phyloP scores from a whole-genome alignment of 2,329 filamentous ascomycete species.

The Graphilbum fragrans region DNA sequence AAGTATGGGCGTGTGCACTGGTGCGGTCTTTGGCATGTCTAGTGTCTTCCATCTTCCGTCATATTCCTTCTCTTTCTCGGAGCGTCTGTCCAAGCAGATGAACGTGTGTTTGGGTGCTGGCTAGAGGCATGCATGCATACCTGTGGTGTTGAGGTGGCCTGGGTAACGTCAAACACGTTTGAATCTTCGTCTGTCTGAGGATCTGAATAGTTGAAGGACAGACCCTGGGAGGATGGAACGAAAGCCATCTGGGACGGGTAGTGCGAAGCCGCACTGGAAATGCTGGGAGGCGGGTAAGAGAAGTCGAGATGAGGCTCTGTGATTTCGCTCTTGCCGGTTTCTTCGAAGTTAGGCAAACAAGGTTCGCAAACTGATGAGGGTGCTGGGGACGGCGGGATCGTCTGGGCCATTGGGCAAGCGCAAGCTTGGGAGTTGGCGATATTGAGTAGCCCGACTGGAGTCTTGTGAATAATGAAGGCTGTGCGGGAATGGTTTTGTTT shows the following conservation, averaged over 20 bases:
- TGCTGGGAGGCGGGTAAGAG: conserved; percentile 25
- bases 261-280: conserved; percentile 14
- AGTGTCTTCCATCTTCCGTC: too few species aligned
- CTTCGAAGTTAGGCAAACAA: conserved; percentile 28
- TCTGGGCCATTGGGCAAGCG: conserved; percentile 21
- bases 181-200: conserved; percentile 1
- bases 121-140: conserved; percentile 3
- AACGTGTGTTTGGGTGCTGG: too few species aligned
- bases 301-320: conserved; percentile 23
- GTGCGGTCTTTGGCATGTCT: too few species aligned
- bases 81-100: too few species aligned
- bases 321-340: conserved; percentile 31
- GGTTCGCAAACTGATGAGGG: conserved; percentile 23
- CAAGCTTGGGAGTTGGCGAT: neutral
- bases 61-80: too few species aligned
- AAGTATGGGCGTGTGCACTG: neutral
- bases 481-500: too few species aligned
- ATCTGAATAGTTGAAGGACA: conserved; percentile 9
- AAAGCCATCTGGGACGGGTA: conserved; percentile 19
- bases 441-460: too few species aligned
- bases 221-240: conserved; percentile 12
- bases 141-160: conserved; percentile 1
- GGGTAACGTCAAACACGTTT: neutral
- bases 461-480: too few species aligned
- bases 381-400: conserved; percentile 31